Percentiles rank a stretch among this genome's conserved stretches.
Evolutionary conservation across 225 moss, liverwort and hornwort genomes (phyloP).

Genomic region (Polytrichum formosum): DNA sequence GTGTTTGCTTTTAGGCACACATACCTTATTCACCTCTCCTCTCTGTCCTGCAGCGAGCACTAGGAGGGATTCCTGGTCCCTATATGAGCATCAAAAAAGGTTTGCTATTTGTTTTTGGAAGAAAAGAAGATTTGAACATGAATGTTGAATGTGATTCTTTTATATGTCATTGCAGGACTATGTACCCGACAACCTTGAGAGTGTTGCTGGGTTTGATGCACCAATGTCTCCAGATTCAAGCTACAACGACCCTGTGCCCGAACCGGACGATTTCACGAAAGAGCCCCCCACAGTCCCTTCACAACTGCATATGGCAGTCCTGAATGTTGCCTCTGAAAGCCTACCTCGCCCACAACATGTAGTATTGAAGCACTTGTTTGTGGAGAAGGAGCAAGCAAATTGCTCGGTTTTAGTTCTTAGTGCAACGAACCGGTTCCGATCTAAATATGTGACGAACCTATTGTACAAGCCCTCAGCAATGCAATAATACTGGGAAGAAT

Average conservation of each 20-base stretch:
- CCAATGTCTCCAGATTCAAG: constrained; percentile 81
- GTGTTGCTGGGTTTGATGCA: constrained; percentile 95
- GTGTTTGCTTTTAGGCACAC: too few species aligned
- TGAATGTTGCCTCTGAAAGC: constrained; percentile 76
- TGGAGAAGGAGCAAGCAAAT: constrained; percentile 78
- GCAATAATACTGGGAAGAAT: too few species aligned
- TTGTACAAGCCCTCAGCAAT: constrained; percentile 83
- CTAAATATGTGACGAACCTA: constrained; percentile 95
- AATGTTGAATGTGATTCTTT: too few species aligned
- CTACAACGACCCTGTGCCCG: constrained; percentile 79
- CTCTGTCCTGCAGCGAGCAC: too few species aligned
- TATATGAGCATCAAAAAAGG: too few species aligned
- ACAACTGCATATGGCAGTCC: constrained; percentile 84
- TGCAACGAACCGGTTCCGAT: constrained; percentile 85
- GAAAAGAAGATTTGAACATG: too few species aligned
- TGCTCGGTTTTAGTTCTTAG: constrained; percentile 77
- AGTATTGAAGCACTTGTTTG: constrained; percentile 92
- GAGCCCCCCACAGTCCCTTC: constrained; percentile 88
- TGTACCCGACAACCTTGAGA: constrained; percentile 95
- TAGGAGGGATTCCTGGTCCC: too few species aligned
- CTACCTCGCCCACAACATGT: constrained; percentile 94
- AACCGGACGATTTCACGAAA: constrained; percentile 83
- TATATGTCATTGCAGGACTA: constrained; percentile 64
- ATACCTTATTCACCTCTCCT: too few species aligned
- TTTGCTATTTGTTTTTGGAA: too few species aligned